Evolutionary conservation across 2,329 filamentous ascomycete species (phyloP).

Genomic region (Penicillium sp.): DNA sequence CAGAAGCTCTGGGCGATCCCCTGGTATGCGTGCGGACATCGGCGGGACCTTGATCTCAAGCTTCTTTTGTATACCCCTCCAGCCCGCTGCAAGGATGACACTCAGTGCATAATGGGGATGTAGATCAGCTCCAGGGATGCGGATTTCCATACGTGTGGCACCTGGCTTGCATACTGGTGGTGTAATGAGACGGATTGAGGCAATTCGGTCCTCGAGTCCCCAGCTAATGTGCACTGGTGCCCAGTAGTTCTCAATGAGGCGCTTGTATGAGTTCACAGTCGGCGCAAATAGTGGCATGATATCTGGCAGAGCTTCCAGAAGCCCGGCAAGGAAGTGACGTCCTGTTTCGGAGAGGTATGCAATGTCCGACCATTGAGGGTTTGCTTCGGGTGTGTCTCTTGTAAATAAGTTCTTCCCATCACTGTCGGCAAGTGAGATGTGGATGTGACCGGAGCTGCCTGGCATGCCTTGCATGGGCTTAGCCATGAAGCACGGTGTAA

Average conservation of each 20-base stretch:
- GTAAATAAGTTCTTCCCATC: slow-evolving; percentile 77
- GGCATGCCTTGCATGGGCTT: slow-evolving; percentile 87
- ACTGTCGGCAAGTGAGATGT: slow-evolving; percentile 78
- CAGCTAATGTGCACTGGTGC: slow-evolving; percentile 94
- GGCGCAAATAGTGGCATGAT: slow-evolving; percentile 93
- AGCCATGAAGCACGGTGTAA: slow-evolving; percentile 97
- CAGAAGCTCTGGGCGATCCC: slow-evolving; percentile 49
- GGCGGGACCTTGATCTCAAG: slow-evolving; percentile 78
- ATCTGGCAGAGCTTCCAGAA: slow-evolving; percentile 82
- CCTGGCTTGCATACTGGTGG: slow-evolving; percentile 82
- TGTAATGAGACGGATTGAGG: slow-evolving; percentile 81
- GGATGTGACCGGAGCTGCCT: slow-evolving; percentile 91
- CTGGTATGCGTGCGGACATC: slow-evolving; percentile 70
- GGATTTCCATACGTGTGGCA: slow-evolving; percentile 24
- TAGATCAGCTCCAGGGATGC: slow-evolving; percentile 66
- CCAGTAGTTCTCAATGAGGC: slow-evolving; percentile 97
- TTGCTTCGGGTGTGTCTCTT: slow-evolving; percentile 66
- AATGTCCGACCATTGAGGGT: slow-evolving; percentile 70
- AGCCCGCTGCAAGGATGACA: slow-evolving; percentile 85
- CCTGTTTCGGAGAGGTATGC: slow-evolving; percentile 81
- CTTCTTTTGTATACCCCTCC: slow-evolving; percentile 88
- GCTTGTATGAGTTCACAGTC: slow-evolving; percentile 95
- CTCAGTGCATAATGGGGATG: slow-evolving; percentile 85
- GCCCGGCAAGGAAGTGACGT: slow-evolving; percentile 83
- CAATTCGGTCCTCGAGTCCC: slow-evolving; percentile 90